Conservation (phyloP, 1,284 basidiomycete genomes). For the Volvariella surrecta region DNA sequence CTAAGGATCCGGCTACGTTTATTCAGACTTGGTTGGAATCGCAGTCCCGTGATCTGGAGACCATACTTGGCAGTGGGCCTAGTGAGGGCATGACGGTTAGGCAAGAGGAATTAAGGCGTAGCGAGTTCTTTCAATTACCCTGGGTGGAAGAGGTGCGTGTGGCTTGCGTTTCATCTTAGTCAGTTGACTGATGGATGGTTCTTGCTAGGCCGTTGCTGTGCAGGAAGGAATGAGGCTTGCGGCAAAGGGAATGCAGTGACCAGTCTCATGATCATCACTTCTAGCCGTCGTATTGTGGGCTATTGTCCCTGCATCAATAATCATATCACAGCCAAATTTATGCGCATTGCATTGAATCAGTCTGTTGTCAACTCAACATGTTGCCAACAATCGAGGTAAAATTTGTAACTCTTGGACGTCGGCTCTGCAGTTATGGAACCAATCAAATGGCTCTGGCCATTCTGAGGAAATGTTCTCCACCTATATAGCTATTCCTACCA, state of each 20-base stretch:
- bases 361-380: too few relatives aligned
- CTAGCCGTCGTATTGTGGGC: too few relatives aligned
- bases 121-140: constrained; percentile 83
- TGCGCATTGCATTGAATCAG: too few relatives aligned
- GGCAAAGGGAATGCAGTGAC: constrained; percentile 30
- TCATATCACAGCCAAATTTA: too few relatives aligned
- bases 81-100: constrained; percentile 74
- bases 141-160: constrained; percentile 70
- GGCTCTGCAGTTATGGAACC: too few relatives aligned
- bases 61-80: constrained; percentile 81
- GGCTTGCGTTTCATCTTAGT: background rate
- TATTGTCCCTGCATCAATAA: too few relatives aligned
- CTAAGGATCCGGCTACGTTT: constrained; percentile 73
- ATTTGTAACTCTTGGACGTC: too few relatives aligned
- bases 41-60: constrained; percentile 87
- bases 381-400: too few relatives aligned
- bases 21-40: constrained; percentile 87
- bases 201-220: constrained; percentile 31
- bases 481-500: too few relatives aligned
- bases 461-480: too few relatives aligned
- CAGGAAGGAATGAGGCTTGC: constrained; percentile 35
- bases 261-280: too few relatives aligned
- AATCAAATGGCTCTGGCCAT: too few relatives aligned
- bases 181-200: constrained; percentile 3
- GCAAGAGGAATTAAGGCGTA: constrained; percentile 81